Percentiles rank a stretch among this genome's conserved stretches.
Evolutionary conservation across 2,329 filamentous ascomycete genomes (phyloP).

Genomic region (Sclerotinia glacialis): DNA sequence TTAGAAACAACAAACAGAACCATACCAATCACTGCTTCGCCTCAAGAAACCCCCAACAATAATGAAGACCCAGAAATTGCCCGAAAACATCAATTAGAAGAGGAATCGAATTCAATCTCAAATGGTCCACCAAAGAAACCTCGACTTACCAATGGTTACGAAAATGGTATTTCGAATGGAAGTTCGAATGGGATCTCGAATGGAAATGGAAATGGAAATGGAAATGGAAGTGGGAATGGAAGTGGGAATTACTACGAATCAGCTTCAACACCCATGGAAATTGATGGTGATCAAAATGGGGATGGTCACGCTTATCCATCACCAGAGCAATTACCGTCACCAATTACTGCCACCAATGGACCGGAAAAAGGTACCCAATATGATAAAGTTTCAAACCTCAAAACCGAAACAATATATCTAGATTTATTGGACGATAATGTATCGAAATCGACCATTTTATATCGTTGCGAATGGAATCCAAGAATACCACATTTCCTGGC

Average conservation of each 20-base stretch:
- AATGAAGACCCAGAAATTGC: conserved; percentile 36
- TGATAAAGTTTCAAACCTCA: conserved; percentile 61
- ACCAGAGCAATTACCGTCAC: conserved; percentile 51
- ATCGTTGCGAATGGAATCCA: conserved; percentile 69
- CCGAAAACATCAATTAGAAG: conserved; percentile 38
- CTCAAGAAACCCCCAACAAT: conserved; percentile 17
- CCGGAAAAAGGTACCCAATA: conserved; percentile 63
- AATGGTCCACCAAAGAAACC: conserved; percentile 59
- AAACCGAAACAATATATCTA: conserved; percentile 58
- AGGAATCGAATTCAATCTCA: conserved; percentile 42
- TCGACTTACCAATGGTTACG: conserved; percentile 61
- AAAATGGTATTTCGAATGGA: conserved; percentile 47
- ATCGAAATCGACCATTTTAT: conserved; percentile 49
- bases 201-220: conserved; percentile 46
- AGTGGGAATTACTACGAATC: conserved; percentile 43
- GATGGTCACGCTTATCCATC: conserved; percentile 64
- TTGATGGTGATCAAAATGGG: conserved; percentile 49
- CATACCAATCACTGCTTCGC: conserved; percentile 3
- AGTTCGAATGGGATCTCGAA: conserved; percentile 28
- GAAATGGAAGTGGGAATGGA: not conserved
- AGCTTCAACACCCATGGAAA: conserved; percentile 45
- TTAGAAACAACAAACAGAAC: conserved; percentile 6
- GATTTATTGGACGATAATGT: conserved; percentile 46
- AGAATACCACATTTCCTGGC: conserved; percentile 62
- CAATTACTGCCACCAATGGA: conserved; percentile 56